Percentiles rank a stretch among this genome's conserved stretches.
phyloP scores from a whole-genome alignment of 2,329 filamentous ascomycete species.

The Ilyonectria robusta region DNA sequence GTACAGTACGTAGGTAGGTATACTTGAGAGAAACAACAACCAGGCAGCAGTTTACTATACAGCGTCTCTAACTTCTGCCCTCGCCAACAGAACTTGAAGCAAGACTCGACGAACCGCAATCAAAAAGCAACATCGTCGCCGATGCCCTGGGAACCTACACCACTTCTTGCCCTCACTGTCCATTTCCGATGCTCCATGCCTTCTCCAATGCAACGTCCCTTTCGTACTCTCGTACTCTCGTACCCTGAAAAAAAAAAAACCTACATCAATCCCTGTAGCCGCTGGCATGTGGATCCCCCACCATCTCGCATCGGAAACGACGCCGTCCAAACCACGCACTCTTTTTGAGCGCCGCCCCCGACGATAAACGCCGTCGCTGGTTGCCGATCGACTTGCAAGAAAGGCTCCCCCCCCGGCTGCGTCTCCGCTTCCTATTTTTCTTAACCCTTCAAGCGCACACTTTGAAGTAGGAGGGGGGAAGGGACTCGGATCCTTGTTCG shows the following conservation, averaged over 20 bases:
- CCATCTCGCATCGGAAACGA: constrained; percentile 10
- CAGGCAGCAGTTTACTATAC: neutral
- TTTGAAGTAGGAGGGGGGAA: neutral
- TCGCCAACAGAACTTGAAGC: neutral
- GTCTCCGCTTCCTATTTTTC: constrained; percentile 8
- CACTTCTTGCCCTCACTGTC: neutral
- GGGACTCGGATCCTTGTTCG: constrained; percentile 10
- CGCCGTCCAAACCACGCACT: constrained; percentile 13
- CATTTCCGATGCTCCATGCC: neutral
- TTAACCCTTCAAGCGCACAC: neutral
- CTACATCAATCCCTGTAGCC: neutral
- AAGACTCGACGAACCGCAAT: neutral
- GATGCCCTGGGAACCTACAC: neutral
- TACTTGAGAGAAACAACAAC: neutral
- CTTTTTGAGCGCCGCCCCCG: constrained; percentile 8
- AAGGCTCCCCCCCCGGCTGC: neutral
- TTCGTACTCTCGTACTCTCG: neutral
- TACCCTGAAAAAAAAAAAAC: neutral
- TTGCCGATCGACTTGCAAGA: constrained; percentile 17
- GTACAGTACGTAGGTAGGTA: too few species aligned
- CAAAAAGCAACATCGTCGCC: neutral
- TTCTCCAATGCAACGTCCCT: constrained; percentile 5
- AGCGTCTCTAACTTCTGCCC: neutral
- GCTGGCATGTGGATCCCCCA: constrained; percentile 3
- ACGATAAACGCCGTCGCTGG: constrained; percentile 17